Conservation (phyloP, 805 yeast species). For the Teunomyces funiuensis region DNA sequence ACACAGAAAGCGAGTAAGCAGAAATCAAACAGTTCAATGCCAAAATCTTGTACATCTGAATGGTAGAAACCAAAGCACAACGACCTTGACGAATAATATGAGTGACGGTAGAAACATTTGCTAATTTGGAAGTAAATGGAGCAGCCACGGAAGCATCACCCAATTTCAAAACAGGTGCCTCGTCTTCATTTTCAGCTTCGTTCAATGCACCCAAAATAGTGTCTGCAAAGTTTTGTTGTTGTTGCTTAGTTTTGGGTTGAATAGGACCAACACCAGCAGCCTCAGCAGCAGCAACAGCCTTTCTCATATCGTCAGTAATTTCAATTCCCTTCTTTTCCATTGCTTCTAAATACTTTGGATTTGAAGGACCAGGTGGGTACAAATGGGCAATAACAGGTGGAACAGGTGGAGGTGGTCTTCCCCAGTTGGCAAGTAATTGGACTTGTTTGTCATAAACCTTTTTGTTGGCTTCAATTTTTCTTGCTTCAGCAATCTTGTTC, state of each 20-base stretch:
- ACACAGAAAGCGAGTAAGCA: constrained; percentile 91
- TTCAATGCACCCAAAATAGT: constrained; percentile 56
- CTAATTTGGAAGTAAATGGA: constrained; percentile 92
- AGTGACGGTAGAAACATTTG: constrained; percentile 89
- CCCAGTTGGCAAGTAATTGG: constrained; percentile 77
- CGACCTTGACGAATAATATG: constrained; percentile 96
- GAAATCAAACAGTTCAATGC: constrained; percentile 96
- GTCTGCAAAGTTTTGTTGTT: constrained; percentile 49
- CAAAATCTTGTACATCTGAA: constrained; percentile 97
- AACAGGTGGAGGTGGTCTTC: constrained; percentile 77
- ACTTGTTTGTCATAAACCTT: constrained; percentile 82
- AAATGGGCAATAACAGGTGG: constrained; percentile 89
- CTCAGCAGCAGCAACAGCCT: constrained; percentile 56
- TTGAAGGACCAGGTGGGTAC: constrained; percentile 92
- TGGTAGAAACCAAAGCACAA: constrained; percentile 94
- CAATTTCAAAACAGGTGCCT: constrained; percentile 88
- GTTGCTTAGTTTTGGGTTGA: constrained; percentile 21
- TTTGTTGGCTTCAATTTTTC: constrained; percentile 61
- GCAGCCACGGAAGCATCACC: constrained; percentile 99
- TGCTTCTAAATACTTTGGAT: constrained; percentile 85
- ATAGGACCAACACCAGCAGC: constrained; percentile 23
- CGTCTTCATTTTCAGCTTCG: constrained; percentile 65
- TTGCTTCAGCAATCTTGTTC: constrained; percentile 82
- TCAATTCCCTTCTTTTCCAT: constrained; percentile 80
- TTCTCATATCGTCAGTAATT: constrained; percentile 71